phyloP scores from a whole-genome alignment of 495 filamentous ascomycete species.

The Aspergillus kassunensis region DNA sequence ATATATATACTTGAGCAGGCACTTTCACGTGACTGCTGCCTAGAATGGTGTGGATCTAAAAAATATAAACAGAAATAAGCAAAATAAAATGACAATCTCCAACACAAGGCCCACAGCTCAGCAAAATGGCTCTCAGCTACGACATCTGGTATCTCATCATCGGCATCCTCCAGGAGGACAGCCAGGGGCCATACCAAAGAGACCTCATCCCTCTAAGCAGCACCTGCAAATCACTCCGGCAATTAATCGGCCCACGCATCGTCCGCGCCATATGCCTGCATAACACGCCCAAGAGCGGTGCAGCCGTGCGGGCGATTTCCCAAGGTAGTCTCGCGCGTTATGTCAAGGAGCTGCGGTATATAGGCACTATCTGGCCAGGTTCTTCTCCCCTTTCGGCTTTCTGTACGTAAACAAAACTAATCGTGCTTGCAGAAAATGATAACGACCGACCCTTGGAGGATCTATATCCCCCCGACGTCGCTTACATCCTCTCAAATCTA shows the following conservation, averaged over 20 bases:
- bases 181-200: neutral
- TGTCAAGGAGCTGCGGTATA: conserved; percentile 4
- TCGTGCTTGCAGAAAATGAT: no score
- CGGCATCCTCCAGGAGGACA: no score
- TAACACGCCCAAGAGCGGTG: conserved; percentile 3
- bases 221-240: conserved; percentile 1
- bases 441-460: neutral
- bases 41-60: no score
- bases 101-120: no score
- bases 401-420: no score
- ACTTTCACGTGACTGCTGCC: no score
- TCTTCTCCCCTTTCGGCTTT: no score
- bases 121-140: no score
- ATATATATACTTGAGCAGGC: no score
- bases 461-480: neutral
- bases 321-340: neutral
- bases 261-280: neutral
- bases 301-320: neutral
- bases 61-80: no score
- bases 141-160: no score
- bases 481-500: neutral
- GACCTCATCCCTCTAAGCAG: conserved; percentile 2
- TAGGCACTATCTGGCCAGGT: neutral
- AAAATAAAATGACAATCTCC: no score
- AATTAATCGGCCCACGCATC: conserved; percentile 1